phyloP scores from a whole-genome alignment of 257 asterid genomes.

The Nicotiana tabacum region DNA sequence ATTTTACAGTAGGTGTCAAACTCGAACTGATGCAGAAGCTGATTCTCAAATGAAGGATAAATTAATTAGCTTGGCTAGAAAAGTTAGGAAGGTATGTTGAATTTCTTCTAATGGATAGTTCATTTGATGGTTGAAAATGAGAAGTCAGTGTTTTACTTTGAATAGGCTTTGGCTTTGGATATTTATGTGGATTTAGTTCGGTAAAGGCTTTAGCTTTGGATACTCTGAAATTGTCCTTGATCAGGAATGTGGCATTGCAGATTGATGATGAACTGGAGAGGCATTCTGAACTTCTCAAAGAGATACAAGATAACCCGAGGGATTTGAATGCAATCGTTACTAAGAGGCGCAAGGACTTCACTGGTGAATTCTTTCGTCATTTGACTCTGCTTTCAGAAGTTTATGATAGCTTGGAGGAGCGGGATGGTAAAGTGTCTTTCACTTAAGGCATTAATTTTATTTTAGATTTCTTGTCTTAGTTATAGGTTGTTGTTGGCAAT shows the following conservation, averaged over 20 bases:
- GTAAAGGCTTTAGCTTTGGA: not conserved
- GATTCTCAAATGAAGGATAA: conserved; percentile 60
- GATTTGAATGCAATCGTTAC: conserved; percentile 82
- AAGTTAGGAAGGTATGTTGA: conserved; percentile 57
- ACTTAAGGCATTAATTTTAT: not conserved
- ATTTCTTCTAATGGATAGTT: not conserved
- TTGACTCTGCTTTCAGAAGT: conserved; percentile 66
- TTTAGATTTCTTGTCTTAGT: not conserved
- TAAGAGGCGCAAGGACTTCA: conserved; percentile 71
- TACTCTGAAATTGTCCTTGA: conserved; percentile 16
- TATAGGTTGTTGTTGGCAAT: not conserved
- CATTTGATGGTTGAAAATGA: not conserved
- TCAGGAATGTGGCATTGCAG: conserved; percentile 43
- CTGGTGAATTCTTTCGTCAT: conserved; percentile 75
- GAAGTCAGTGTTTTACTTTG: not conserved
- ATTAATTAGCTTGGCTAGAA: conserved; percentile 50
- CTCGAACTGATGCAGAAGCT: conserved; percentile 52
- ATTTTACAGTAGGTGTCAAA: conserved; percentile 53
- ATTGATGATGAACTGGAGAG: conserved; percentile 90
- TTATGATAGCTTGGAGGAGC: conserved; percentile 72
- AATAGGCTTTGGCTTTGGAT: not conserved
- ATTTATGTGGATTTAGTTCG: not conserved
- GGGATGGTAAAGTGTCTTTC: conserved; percentile 53
- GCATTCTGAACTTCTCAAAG: conserved; percentile 65
- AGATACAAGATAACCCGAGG: conserved; percentile 67